Percentiles rank a stretch among this genome's conserved stretches.
Conservation (phyloP, 169 alveolate genomes). For the Plasmodium blacklocki region DNA sequence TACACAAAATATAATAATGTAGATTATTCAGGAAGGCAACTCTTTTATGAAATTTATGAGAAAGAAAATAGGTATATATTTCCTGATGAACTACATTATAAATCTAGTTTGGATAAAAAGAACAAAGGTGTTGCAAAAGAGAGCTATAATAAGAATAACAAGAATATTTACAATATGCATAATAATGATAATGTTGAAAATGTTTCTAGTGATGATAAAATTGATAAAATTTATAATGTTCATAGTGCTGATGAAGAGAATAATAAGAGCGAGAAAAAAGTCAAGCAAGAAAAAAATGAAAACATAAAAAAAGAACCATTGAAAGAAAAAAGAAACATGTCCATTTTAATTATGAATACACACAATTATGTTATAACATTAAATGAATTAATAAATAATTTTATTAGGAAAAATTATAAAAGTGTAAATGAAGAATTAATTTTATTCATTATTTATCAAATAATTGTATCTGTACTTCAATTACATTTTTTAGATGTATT, state of each 20-base stretch:
- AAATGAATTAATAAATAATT: constrained; percentile 43
- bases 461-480: constrained; percentile 41
- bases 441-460: constrained; percentile 44
- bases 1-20: constrained; percentile 7
- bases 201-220: background rate
- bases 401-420: constrained; percentile 37
- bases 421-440: constrained; percentile 51
- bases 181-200: background rate
- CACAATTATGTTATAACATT: constrained; percentile 31
- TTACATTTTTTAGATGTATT: constrained; percentile 54
- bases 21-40: background rate
- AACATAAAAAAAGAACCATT: background rate
- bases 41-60: constrained; percentile 39
- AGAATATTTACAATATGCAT: background rate
- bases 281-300: background rate
- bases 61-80: constrained; percentile 39
- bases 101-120: background rate
- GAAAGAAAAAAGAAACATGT: constrained; percentile 2
- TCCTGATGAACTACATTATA: constrained; percentile 73
- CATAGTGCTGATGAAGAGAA: background rate
- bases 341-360: constrained; percentile 53
- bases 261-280: background rate
- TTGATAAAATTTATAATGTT: background rate
- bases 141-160: constrained; percentile 1
- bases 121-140: background rate